A percentile compares a stretch with the other conserved stretches of the same genome.
Evolutionary conservation across 2,329 filamentous ascomycete species (phyloP).

Genomic region (Fusarium robinianum): DNA sequence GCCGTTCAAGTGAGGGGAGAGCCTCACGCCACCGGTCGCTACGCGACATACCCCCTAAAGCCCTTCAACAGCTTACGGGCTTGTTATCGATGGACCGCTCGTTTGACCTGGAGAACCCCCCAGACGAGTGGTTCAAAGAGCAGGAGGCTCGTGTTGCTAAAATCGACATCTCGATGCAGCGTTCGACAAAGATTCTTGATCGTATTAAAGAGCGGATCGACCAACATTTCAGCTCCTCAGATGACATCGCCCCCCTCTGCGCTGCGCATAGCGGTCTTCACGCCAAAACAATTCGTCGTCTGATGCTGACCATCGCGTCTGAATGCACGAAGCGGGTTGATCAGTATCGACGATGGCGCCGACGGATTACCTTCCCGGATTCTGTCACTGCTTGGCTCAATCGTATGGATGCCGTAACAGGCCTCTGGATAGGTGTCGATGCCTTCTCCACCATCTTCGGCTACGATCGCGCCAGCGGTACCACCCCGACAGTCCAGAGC

Average conservation of each 20-base stretch:
- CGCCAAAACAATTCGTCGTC: constrained; percentile 47
- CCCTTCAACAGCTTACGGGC: constrained; percentile 41
- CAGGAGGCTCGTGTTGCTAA: constrained; percentile 38
- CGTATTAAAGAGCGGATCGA: constrained; percentile 41
- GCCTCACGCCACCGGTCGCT: too few species aligned
- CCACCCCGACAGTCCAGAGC: constrained; percentile 36
- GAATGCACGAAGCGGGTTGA: constrained; percentile 47
- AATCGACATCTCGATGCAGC: constrained; percentile 34
- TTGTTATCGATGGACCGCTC: constrained; percentile 44
- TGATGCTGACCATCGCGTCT: constrained; percentile 48
- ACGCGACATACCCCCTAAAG: constrained; percentile 27
- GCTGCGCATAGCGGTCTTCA: constrained; percentile 47
- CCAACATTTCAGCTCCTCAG: constrained; percentile 26
- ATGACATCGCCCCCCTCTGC: constrained; percentile 47
- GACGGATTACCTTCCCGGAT: constrained; percentile 10
- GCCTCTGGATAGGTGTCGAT: constrained; percentile 46
- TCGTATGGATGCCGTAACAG: constrained; percentile 34
- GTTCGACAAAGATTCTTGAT: constrained; percentile 38
- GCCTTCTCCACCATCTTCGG: constrained; percentile 45
- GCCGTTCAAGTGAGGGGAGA: too few species aligned
- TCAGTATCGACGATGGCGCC: constrained; percentile 35
- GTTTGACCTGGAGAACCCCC: constrained; percentile 32
- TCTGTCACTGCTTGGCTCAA: constrained; percentile 31
- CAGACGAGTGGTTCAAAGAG: constrained; percentile 42
- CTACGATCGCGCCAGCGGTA: constrained; percentile 32